Evolutionary conservation across 2,329 filamentous ascomycete species (phyloP), one percentile per base, ranked within the genome.

Genomic region (Alternaria sp.): DNA sequence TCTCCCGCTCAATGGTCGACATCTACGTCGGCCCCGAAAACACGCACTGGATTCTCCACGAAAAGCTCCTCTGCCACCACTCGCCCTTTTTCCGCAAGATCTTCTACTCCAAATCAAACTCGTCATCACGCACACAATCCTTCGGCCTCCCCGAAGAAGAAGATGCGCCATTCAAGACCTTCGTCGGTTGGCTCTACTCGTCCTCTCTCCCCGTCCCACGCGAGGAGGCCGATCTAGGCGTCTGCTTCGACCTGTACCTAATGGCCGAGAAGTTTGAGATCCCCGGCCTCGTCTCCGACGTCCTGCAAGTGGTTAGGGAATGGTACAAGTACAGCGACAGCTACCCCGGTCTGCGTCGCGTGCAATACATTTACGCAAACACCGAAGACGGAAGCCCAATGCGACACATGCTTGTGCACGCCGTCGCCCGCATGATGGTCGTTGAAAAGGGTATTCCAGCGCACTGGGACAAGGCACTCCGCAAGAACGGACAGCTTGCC

Each of bases 31-130:
- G 85, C 55, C 64, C 79, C 7, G 81, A 85, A 36, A 84, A 84
- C 76, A 85, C 83, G 2, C 82, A 84, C 74, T 86, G 84, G 84
- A 80, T 82, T 57, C 78, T 86, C 4, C 85, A 86, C 79, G 83
- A 86, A 70, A 85, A 85, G 66, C 83, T 86, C 8, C 81, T 86
- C 46, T 85, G 83, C 79, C 72, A 85, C 69, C 81, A 85, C 74
- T 85, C 83, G 34, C 80, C 81, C 49, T 85, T 84, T 79, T 86
- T 86, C 81, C 78, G 81, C 68, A 79, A 81, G 56, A 81, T 83
- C 74, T 85, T 86, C 79, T 81, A 84, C 73, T 67, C 63, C 57
- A 79, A 80, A 52, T 59, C 57, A 34, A 60, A 56, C 40, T 59
- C 54, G 7, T 65, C 69, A 48, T 64, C 57, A 10, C 76, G 73